phyloP scores from a whole-genome alignment of 768 basidiomycete genomes.

The Mycena indigotica region DNA sequence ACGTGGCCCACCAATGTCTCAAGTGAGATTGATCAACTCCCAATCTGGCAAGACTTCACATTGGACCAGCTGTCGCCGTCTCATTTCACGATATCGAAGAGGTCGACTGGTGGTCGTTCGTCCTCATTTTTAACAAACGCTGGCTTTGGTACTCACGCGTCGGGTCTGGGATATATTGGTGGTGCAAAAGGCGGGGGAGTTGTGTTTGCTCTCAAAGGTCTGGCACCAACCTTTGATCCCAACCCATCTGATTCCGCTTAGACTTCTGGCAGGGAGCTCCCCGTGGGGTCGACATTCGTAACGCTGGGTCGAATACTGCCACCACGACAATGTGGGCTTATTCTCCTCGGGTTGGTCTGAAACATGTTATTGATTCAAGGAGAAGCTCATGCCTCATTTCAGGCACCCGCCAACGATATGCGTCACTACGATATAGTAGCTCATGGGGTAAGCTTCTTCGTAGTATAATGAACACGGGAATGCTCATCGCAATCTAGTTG shows the following conservation, averaged over 20 bases:
- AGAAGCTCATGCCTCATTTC: neutral
- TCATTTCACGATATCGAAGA: slow-evolving; percentile 34
- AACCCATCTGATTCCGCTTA: slow-evolving; percentile 7
- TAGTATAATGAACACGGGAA: too few species aligned
- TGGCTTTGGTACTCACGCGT: slow-evolving; percentile 37
- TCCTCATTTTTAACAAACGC: slow-evolving; percentile 33
- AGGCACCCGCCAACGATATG: slow-evolving; percentile 41
- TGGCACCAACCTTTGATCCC: neutral
- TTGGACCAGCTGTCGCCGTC: slow-evolving; percentile 38
- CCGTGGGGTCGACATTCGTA: slow-evolving; percentile 37
- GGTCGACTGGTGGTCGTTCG: slow-evolving; percentile 31
- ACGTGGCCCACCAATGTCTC: slow-evolving; percentile 41
- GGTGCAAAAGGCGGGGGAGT: slow-evolving; percentile 39
- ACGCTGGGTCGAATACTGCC: slow-evolving; percentile 30
- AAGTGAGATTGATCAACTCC: slow-evolving; percentile 32
- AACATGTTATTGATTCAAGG: neutral
- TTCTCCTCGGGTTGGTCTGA: slow-evolving; percentile 32
- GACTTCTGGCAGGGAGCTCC: slow-evolving; percentile 45
- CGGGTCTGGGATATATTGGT: slow-evolving; percentile 40
- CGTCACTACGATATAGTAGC: slow-evolving; percentile 41
- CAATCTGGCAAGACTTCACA: slow-evolving; percentile 40
- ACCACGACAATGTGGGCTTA: slow-evolving; percentile 42
- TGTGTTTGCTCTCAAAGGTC: slow-evolving; percentile 38
- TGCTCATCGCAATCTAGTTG: slow-evolving; percentile 29
- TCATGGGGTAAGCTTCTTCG: slow-evolving; percentile 33